These are phyloP conservation scores for Lumnitzera littorea DNA, from an alignment of 345 rosid genomes.

Conservation along the genomic window DNA sequence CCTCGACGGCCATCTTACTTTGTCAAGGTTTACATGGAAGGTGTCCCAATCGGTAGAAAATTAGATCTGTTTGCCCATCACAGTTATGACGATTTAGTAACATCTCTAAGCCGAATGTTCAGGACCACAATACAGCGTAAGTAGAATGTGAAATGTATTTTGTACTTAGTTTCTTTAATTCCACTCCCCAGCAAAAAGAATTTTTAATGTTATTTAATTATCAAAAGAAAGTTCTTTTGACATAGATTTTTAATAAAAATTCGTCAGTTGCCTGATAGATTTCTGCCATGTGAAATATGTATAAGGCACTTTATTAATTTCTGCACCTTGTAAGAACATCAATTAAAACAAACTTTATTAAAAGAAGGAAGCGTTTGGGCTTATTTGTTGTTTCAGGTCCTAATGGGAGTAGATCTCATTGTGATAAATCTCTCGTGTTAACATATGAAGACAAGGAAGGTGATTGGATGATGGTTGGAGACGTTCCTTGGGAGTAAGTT, in stretches of 20 bases:
- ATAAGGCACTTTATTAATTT: too few relatives aligned
- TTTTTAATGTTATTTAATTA: too few relatives aligned
- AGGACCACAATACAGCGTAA: slow-evolving; percentile 29
- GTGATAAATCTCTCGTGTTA: slow-evolving; percentile 18
- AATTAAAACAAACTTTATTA: not conserved
- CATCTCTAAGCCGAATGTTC: slow-evolving; percentile 30
- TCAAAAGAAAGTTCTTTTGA: too few relatives aligned
- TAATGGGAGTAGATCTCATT: slow-evolving; percentile 1
- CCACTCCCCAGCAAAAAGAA: too few relatives aligned
- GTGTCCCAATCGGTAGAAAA: slow-evolving; percentile 59
- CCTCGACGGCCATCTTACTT: slow-evolving; percentile 14
- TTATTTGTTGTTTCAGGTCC: slow-evolving; percentile 10
- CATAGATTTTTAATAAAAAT: too few relatives aligned
- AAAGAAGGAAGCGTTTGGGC: not conserved
- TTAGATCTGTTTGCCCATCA: slow-evolving; percentile 43
- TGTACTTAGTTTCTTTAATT: too few relatives aligned
- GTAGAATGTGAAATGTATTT: slow-evolving; percentile 3
- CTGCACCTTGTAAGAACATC: too few relatives aligned
- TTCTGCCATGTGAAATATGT: too few relatives aligned
- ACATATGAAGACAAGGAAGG: slow-evolving; percentile 59
- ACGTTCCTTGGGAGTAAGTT: slow-evolving; percentile 60
- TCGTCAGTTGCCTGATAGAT: too few relatives aligned
- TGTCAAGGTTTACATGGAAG: slow-evolving; percentile 68
- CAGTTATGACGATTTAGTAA: slow-evolving; percentile 25
- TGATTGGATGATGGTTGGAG: slow-evolving; percentile 68